Base-by-base conservation (phyloP, 2,329 filamentous ascomycete species). In the Taxawa tesnikishii region DNA sequence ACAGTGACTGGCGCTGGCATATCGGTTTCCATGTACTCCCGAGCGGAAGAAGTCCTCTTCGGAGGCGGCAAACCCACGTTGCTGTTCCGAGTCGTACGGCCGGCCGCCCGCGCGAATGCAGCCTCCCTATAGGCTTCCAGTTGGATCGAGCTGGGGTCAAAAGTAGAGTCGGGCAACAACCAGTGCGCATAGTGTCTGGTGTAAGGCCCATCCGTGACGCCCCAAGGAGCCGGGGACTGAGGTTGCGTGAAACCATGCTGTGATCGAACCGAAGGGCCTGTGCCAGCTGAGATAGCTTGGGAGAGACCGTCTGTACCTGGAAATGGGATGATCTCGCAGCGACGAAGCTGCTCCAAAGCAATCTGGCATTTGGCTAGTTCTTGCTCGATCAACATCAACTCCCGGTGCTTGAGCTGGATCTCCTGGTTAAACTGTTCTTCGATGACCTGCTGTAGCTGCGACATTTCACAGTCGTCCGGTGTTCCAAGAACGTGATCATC, bases 281-380 rank as follows among this genome's bases (percentile, higher is more conserved):
- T 75, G 39, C 87, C 87, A 43, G 67, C 68, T 56, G 75, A 80
- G 46, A 93, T 73, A 42, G 79, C 68, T 41, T 72, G 62, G 15
- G 79, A 77, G 6, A 75, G 74, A 25, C 74, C 71, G 40, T 73
- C 68, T 41, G 73, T 73, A 41, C 77, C 73, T 18, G 88, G 87
- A 54, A 85, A 96, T 4, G 88, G 88, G 45, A 94, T 88, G 44
- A 96, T 67, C 51, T 90, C 79, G 59, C 87, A 94, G 38, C 90
- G 78, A 46, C 90, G 81, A 41, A 98, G 66, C 60, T 96, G 90
- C 60, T 98, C 90, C 44, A 96, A 68, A 8, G 87, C 84, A 42
- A 87, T 66, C 62, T 96, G 87, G 51, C 87, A 94, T 63, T 94
- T 96, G 43, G 84, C 88, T 43, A 96, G 70, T 61, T 96, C 90